Base-by-base conservation (phyloP, 805 yeast species). In the Candida maris region DNA sequence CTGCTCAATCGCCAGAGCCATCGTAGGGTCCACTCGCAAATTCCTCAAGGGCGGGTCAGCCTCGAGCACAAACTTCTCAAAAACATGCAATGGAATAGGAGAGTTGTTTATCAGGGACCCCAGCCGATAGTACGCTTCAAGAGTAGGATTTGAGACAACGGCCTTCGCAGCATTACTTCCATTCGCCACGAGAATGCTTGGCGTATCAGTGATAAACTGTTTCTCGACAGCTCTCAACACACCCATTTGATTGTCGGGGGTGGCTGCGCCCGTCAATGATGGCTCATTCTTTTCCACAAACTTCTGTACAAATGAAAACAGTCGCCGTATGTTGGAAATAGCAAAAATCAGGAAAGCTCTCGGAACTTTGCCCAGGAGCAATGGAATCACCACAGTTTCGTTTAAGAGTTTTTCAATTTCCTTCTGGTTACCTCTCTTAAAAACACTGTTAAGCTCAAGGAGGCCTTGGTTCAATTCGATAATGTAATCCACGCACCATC, bases 401-500 rank as follows among this genome's bases (percentile, higher is more conserved):
- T 45, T 45, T 13, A 61, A 27, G 2, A 49, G 20, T 21, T 37
- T 45, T 26, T 51, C 54, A 23, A 49, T 45, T 25, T 50, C 44
- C 17, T 39, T 31, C 20, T 42, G 38, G 32, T 55, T 46, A 4
- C 50, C 49, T 7, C 33, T 44, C 34, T 54, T 56, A 41, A 59
- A 56, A 3, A 49, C 48, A 32, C 41, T 52, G 24, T 50, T 50
- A 19, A 79, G 49, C 22, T 79, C 73, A 17, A 81, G 52, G 22
- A 83, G 59, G 46, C 91, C 95, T 57, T 89, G 95, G 37, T 79
- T 75, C 27, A 85, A 56, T 44, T 75, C 78, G 1, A 81, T 76
- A 37, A 86, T 68, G 42, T 86, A 75, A 54, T 88, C 96, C 21
- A 86, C 73, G 46, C 85, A 73, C 96, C 97, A 91, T 49, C 86